These are phyloP conservation scores for Suhomyces bribrorum DNA, from an alignment of 1,139 yeast genomes.

Conservation along the genomic window DNA sequence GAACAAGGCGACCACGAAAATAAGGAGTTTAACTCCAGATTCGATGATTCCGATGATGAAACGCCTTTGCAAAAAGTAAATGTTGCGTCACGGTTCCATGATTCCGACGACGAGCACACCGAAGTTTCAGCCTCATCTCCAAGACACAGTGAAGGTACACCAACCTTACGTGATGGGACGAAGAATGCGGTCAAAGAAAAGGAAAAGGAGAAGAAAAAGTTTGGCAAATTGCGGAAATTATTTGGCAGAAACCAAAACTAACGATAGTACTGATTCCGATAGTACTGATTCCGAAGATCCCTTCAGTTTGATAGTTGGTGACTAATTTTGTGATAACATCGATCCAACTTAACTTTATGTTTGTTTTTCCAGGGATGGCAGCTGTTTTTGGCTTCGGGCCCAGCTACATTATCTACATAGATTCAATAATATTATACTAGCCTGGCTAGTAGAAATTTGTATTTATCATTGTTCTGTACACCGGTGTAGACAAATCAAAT, in stretches of 20 bases:
- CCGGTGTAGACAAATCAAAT: neutral
- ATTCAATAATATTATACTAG: neutral
- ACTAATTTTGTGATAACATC: too few species aligned
- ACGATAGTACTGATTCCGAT: too few species aligned
- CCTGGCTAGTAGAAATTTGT: slow-evolving; percentile 1
- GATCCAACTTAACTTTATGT: too few species aligned
- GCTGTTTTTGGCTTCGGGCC: neutral
- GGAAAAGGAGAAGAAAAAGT: slow-evolving; percentile 45
- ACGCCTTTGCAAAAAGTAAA: slow-evolving; percentile 12
- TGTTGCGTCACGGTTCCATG: slow-evolving; percentile 22
- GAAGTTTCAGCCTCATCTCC: slow-evolving; percentile 2
- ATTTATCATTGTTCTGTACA: slow-evolving; percentile 1
- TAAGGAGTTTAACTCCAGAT: slow-evolving; percentile 42
- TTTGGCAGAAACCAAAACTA: slow-evolving; percentile 44
- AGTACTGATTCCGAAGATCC: too few species aligned
- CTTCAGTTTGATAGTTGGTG: too few species aligned
- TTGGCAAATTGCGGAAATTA: slow-evolving; percentile 58
- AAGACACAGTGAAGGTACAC: slow-evolving; percentile 9
- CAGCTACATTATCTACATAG: neutral
- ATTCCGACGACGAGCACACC: slow-evolving; percentile 25
- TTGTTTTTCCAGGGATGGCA: too few species aligned
- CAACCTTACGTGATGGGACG: slow-evolving; percentile 17
- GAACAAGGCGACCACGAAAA: slow-evolving; percentile 1
- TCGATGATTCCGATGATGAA: slow-evolving; percentile 56
- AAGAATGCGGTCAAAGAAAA: slow-evolving; percentile 11